Base-by-base conservation (phyloP, 2,329 filamentous ascomycete genomes). In the Fusarium succisae region DNA sequence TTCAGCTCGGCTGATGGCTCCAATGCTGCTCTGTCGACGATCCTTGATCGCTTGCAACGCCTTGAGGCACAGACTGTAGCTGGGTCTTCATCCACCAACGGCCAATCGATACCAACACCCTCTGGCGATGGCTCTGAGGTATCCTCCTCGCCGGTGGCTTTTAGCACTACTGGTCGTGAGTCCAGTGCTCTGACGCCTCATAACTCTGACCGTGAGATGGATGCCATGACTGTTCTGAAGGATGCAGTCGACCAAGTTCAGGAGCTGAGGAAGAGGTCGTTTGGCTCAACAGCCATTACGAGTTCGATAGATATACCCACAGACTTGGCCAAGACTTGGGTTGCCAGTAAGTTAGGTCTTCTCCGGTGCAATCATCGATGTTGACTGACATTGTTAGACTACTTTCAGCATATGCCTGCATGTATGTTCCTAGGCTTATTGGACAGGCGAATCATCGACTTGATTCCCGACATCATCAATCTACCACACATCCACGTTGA, bases 401-500 rank as follows among this genome's bases (percentile, higher is more conserved):
- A 79, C 45, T 80, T 81, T 53, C 63, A 74, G 4, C 73, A 80
- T 24, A 80, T 77, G 76, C 77, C 78, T 22, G 66, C 69, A 8
- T 80, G 79, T 17, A 78, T 80, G 72, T 81, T 81, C 35, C 61
- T 77, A 11, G 75, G 73, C 12, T 71, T 81, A 10, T 63, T 80
- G 3, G 75, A 81, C 51, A 73, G 57, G 17, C 73, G 75, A 30
- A 64, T 80, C 15, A 76, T 81, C 24, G 76, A 81, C 44, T 58
- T 80, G 39, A 75, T 81, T 4, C 80, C 80, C 1, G 80, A 81
- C 44, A 72, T 81, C 8, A 71, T 79, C 35, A 75, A 65, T 12
- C 60, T 80, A 11, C 77, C 76, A 5, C 77, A 81, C n/a, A 74
- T 81, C 5, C 77, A 80, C 12, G 50, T 81, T 2, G 80, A 81